These are phyloP conservation scores for Exophiala mesophila DNA, from an alignment of 2,329 filamentous ascomycete species.

Conservation along the genomic window DNA sequence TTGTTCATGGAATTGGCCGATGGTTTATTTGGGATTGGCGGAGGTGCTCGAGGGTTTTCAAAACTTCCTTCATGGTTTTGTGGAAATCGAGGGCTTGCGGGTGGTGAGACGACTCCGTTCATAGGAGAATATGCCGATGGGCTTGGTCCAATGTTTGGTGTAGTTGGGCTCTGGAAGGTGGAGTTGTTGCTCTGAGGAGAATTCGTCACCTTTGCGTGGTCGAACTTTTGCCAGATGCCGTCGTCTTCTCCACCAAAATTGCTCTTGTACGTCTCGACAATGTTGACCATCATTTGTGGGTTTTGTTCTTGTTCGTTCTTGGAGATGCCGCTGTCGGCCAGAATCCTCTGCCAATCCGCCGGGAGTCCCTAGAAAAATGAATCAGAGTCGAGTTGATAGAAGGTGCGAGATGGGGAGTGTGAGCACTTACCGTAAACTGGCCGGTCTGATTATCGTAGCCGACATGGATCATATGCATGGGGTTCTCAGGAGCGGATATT, in stretches of 20 bases:
- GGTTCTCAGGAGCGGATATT: conserved; percentile 97
- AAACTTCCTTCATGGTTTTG: conserved; percentile 90
- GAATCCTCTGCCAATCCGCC: conserved; percentile 94
- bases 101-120: conserved; percentile 64
- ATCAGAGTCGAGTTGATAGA: conserved; percentile 5
- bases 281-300: conserved; percentile 90
- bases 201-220: conserved; percentile 63
- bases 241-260: conserved; percentile 76
- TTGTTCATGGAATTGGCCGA: conserved; percentile 34
- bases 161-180: conserved; percentile 21
- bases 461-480: conserved; percentile 95
- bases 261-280: conserved; percentile 96
- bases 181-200: conserved; percentile 26
- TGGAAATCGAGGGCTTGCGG: conserved; percentile 80
- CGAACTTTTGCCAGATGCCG: conserved; percentile 92
- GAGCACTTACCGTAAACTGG: conserved; percentile 77
- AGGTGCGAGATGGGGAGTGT: conserved; percentile 4
- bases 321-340: conserved; percentile 92
- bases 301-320: conserved; percentile 95
- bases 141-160: conserved; percentile 37
- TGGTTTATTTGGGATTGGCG: conserved; percentile 66
- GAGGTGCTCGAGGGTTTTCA: conserved; percentile 90
- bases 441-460: conserved; percentile 95
- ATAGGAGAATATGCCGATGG: conserved; percentile 49
- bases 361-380: conserved; percentile 66